These are phyloP conservation scores for Trichocomaceae sp. DNA, from an alignment of 2,329 filamentous ascomycete genomes.

Conservation along the genomic window DNA sequence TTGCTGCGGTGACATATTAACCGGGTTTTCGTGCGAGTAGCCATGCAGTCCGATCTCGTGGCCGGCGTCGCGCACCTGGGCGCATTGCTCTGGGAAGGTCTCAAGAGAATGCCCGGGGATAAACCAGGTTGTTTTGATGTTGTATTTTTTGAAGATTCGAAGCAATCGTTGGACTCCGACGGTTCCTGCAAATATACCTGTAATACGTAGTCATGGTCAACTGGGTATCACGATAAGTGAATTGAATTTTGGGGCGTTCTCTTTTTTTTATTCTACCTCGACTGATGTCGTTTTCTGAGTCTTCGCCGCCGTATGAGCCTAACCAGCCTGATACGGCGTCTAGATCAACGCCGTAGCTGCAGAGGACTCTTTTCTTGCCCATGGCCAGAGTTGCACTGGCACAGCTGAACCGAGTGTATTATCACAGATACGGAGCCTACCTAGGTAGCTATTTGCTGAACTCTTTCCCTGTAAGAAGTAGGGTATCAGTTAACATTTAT, in stretches of 20 bases:
- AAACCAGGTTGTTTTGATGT: slow-evolving; percentile 63
- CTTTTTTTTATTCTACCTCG: slow-evolving; percentile 44
- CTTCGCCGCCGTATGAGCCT: slow-evolving; percentile 66
- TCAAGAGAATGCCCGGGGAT: slow-evolving; percentile 59
- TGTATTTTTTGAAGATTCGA: slow-evolving; percentile 65
- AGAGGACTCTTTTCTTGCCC: slow-evolving; percentile 47
- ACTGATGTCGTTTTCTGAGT: slow-evolving; percentile 65
- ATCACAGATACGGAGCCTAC: not conserved
- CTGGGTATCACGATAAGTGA: no score
- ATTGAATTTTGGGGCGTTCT: not conserved
- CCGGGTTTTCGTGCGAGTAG: slow-evolving; percentile 68
- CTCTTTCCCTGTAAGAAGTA: not conserved
- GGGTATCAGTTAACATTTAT: not conserved
- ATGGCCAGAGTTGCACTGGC: slow-evolving; percentile 12
- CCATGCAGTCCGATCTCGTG: slow-evolving; percentile 65
- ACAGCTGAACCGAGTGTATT: not conserved
- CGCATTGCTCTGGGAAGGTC: slow-evolving; percentile 61
- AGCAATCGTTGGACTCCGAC: slow-evolving; percentile 59
- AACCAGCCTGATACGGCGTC: slow-evolving; percentile 73
- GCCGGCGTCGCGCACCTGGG: slow-evolving; percentile 54
- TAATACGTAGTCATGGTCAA: not conserved
- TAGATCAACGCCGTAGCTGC: slow-evolving; percentile 64
- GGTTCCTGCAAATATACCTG: slow-evolving; percentile 62
- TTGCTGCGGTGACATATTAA: slow-evolving; percentile 66
- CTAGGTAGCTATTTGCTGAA: not conserved